phyloP scores from a whole-genome alignment of 129 eudicot genomes.

The Kitagawia praeruptora region DNA sequence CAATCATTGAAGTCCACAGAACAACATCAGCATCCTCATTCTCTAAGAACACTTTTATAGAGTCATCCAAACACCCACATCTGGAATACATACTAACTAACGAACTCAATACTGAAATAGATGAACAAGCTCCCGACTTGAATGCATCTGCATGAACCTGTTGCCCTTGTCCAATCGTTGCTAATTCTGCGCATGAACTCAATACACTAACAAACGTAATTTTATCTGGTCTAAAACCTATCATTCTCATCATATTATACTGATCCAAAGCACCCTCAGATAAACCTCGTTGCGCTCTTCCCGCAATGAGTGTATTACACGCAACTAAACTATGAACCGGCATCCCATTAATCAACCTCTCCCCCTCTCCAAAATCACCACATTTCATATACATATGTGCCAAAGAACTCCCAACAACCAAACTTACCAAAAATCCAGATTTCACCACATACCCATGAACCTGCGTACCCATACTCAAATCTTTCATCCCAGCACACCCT shows the following conservation, averaged over 20 bases:
- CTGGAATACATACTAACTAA: slow-evolving; percentile 83
- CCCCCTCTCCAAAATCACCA: slow-evolving; percentile 61
- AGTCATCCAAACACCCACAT: slow-evolving; percentile 74
- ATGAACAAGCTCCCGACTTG: slow-evolving; percentile 47
- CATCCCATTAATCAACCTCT: slow-evolving; percentile 59
- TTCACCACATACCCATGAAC: slow-evolving; percentile 58
- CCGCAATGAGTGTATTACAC: slow-evolving; percentile 77
- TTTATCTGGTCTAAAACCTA: slow-evolving; percentile 67
- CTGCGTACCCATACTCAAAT: slow-evolving; percentile 47
- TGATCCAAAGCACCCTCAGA: slow-evolving; percentile 56
- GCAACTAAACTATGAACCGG: slow-evolving; percentile 47
- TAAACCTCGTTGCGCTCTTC: slow-evolving; percentile 68
- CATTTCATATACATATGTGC: slow-evolving; percentile 90
- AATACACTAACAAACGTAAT: slow-evolving; percentile 74
- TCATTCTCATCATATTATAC: slow-evolving; percentile 53
- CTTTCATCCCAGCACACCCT: slow-evolving; percentile 88
- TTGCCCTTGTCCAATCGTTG: slow-evolving; percentile 94
- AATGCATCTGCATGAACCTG: slow-evolving; percentile 79
- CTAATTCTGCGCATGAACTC: slow-evolving; percentile 72
- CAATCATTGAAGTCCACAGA: slow-evolving; percentile 61
- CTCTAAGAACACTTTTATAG: slow-evolving; percentile 55
- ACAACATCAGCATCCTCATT: slow-evolving; percentile 42
- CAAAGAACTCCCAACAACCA: slow-evolving; percentile 66
- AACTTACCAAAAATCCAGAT: slow-evolving; percentile 40
- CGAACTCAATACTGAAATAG: slow-evolving; percentile 52